Evolutionary conservation across 2,329 filamentous ascomycete species (phyloP), one percentile per base, ranked within the genome.

Genomic region (Xylaria sp.): DNA sequence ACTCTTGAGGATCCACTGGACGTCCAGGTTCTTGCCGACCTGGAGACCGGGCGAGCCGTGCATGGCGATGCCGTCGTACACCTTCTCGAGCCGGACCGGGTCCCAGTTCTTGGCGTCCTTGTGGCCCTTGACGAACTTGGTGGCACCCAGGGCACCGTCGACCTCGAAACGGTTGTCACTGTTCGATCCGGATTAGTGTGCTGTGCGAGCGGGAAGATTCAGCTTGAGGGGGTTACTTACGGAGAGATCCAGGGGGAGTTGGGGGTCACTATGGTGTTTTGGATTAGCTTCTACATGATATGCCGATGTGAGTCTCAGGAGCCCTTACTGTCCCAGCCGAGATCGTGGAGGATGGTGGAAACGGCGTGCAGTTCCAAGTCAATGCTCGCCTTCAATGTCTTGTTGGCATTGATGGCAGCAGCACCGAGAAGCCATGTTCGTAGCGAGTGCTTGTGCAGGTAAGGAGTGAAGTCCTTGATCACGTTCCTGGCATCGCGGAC

Each of bases 271-370:
- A 34, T 30, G 8, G 23, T 30, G 20, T 45, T 34, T 3, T 25
- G n/a, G 28, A 32, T 70, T 57, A 70, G 61, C 43, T 53, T 58
- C 50, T 58, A 34, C 18, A 13, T 32, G 12, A 28, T 56, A 9
- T 2, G 6, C 13, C 18, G 13, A 6, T 43, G 8, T 28, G 30
- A 34, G 12, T 20, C 10, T 15, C 12, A 48, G 12, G 50, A 20
- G 20, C 13, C 41, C 67, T 62, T 70, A 70, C 67, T 70, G 58
- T 70, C 68, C 68, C 68, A 70, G 53, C 68, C 68, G 13, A 70
- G 48, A 25, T 70, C 68, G 46, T 70, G 68, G 20, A 70, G 65
- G 36, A 70, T 62, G 30, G 65, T 68, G 62, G 13, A 15, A 30
- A 70, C 65, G 36, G 68, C 68, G 57, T 70, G 68, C 7, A 70